phyloP scores from a whole-genome alignment of 2,329 filamentous ascomycete genomes.

The Nemania sp. region DNA sequence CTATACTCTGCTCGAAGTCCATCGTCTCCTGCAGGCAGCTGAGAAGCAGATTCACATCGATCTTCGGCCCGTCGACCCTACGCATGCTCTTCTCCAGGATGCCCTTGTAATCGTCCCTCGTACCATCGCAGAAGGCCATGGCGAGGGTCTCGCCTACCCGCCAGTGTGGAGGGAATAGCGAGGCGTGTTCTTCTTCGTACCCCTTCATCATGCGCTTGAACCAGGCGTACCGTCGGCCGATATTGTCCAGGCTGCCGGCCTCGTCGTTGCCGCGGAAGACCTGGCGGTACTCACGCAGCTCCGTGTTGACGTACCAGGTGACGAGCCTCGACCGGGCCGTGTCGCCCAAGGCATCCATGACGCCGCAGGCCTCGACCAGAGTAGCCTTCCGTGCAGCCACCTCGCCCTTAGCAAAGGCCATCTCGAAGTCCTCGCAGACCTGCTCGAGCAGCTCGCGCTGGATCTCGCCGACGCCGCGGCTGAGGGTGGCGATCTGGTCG shows the following conservation, averaged over 20 bases:
- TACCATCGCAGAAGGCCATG: constrained; percentile 94
- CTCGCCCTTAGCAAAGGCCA: constrained; percentile 91
- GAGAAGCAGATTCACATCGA: constrained; percentile 90
- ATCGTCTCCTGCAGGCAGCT: constrained; percentile 94
- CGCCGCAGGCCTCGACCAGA: constrained; percentile 87
- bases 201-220: constrained; percentile 95
- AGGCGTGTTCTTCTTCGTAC: constrained; percentile 91
- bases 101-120: constrained; percentile 92
- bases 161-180: constrained; percentile 89
- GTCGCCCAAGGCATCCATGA: constrained; percentile 95
- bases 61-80: constrained; percentile 77
- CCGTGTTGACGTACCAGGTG: constrained; percentile 98
- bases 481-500: constrained; percentile 95
- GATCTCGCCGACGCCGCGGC: constrained; percentile 90
- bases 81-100: constrained; percentile 91
- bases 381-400: constrained; percentile 75
- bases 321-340: constrained; percentile 83
- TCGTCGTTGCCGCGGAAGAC: constrained; percentile 97
- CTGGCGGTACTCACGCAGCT: constrained; percentile 93
- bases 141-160: constrained; percentile 89
- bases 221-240: constrained; percentile 94
- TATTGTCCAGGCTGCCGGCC: constrained; percentile 95
- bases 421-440: constrained; percentile 98
- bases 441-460: constrained; percentile 94
- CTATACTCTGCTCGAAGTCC: constrained; percentile 93